These are phyloP conservation scores for Debaryomyces subglobosus DNA, from an alignment of 1,139 yeast species.

Conservation along the genomic window DNA sequence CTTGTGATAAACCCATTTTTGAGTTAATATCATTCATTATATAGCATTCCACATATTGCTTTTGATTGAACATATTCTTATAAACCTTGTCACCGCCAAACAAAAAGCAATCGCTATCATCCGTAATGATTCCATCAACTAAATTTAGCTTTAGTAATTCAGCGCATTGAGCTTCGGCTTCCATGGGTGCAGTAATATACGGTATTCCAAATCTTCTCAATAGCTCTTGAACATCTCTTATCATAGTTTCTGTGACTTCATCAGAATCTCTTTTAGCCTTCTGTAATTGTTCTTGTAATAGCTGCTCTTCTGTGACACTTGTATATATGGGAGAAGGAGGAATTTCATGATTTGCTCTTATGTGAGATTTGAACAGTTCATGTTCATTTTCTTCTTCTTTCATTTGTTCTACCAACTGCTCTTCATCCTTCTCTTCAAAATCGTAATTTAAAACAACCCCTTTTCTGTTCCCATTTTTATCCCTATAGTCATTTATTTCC, in stretches of 20 bases:
- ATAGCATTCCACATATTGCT: constrained; percentile 89
- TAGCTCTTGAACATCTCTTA: constrained; percentile 86
- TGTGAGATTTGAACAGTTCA: constrained; percentile 57
- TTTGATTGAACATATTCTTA: constrained; percentile 93
- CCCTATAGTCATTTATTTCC: neutral
- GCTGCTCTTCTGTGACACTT: constrained; percentile 52
- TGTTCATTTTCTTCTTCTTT: constrained; percentile 74
- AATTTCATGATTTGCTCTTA: constrained; percentile 34
- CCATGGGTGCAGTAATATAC: constrained; percentile 93
- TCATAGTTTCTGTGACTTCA: constrained; percentile 85
- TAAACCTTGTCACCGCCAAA: constrained; percentile 89
- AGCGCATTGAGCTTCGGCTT: constrained; percentile 98
- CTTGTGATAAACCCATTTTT: constrained; percentile 66
- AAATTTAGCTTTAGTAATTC: constrained; percentile 63
- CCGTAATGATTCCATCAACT: constrained; percentile 96
- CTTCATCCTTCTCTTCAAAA: constrained; percentile 79
- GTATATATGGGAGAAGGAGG: constrained; percentile 29
- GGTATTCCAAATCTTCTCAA: constrained; percentile 90
- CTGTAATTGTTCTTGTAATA: constrained; percentile 59
- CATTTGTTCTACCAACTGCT: constrained; percentile 60
- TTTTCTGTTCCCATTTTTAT: constrained; percentile 8
- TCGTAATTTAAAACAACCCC: constrained; percentile 54
- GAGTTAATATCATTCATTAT: constrained; percentile 58
- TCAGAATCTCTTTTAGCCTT: constrained; percentile 86
- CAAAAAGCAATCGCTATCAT: constrained; percentile 94